Evolutionary conservation across 805 yeast species (phyloP).

Genomic region (Scheffersomyces ergatensis): DNA sequence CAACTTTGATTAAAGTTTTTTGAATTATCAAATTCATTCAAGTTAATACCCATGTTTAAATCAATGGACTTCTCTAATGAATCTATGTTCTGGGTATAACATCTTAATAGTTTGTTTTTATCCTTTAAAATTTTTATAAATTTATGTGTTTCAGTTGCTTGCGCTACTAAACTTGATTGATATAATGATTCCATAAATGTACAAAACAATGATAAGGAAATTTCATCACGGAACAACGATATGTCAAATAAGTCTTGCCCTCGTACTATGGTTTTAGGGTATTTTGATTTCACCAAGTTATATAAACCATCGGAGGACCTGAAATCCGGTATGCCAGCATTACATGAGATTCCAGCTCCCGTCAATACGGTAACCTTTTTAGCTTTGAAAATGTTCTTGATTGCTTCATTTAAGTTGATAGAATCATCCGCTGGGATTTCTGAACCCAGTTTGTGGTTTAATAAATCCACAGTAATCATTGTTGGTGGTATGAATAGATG

Average conservation of each 20-base stretch:
- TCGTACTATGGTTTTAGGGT: slow-evolving; percentile 61
- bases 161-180: slow-evolving; percentile 58
- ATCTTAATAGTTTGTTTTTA: slow-evolving; percentile 67
- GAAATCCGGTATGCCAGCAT: slow-evolving; percentile 97
- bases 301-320: slow-evolving; percentile 83
- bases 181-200: slow-evolving; percentile 85
- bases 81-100: slow-evolving; percentile 95
- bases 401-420: slow-evolving; percentile 36
- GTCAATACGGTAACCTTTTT: slow-evolving; percentile 69
- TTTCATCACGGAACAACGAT: slow-evolving; percentile 68
- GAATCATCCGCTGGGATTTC: slow-evolving; percentile 24
- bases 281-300: slow-evolving; percentile 61
- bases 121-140: slow-evolving; percentile 63
- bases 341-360: slow-evolving; percentile 96
- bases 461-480: slow-evolving; percentile 32
- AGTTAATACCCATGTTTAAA: slow-evolving; percentile 54
- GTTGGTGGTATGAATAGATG: too few species aligned
- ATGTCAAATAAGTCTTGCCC: slow-evolving; percentile 93
- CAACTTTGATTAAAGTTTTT: slow-evolving; percentile 41
- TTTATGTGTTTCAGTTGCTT: slow-evolving; percentile 81
- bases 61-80: slow-evolving; percentile 73
- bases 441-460: slow-evolving; percentile 5
- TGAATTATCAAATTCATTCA: slow-evolving; percentile 20
- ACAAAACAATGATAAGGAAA: slow-evolving; percentile 72
- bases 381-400: slow-evolving; percentile 47